Evolutionary conservation across 768 basidiomycete genomes (phyloP), one percentile per base, ranked within the genome.

Genomic region (Phanerochaete sordida): DNA sequence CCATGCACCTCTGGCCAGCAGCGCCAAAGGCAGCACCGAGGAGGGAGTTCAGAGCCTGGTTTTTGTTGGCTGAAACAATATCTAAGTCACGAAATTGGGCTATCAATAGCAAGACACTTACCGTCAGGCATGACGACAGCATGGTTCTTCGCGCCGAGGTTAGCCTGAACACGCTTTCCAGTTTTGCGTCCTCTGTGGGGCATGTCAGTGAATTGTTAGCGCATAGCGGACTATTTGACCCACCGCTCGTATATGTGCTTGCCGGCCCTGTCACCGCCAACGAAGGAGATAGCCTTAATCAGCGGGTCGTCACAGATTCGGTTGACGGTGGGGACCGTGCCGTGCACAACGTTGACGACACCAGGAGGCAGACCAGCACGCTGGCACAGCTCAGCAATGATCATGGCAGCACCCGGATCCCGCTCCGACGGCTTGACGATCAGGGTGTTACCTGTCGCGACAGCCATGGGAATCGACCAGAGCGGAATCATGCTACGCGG

Each of bases 101-200:
- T 24, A 43, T 28, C 35, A 28, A n/a, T 23, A 21, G 16, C 24
- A 30, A 12, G 13, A 24, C 23, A 68, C 80, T 57, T 62, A 95
- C 94, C 92, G 74, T 97, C 95, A 21, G 93, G 90, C 92, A 96
- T 94, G 65, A 96, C 72, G 15, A 96, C 83, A 19, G 87, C 93
- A 73, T 96, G 95, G 67, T 96, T 98, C 78, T 99, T 99, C 28
- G 96, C 96, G n/a, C 96, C 96, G 73, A 98, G 75, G 66, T 90
- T 90, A 11, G 88, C 85, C 75, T 88, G 62, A 3, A 65, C 63
- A 12, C 62, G 52, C 53, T 50, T 46, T 21, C n/a, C 16, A 49
- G 27, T 30, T 30, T 3, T 44, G 19, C 46, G 47, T 4, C 56
- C 35, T 37, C 60, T 56, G 21, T 35, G 21, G n/a, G 48, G 7